These are phyloP conservation scores for Aspergillus ellipticus DNA, from an alignment of 495 filamentous ascomycete genomes.

Conservation along the genomic window DNA sequence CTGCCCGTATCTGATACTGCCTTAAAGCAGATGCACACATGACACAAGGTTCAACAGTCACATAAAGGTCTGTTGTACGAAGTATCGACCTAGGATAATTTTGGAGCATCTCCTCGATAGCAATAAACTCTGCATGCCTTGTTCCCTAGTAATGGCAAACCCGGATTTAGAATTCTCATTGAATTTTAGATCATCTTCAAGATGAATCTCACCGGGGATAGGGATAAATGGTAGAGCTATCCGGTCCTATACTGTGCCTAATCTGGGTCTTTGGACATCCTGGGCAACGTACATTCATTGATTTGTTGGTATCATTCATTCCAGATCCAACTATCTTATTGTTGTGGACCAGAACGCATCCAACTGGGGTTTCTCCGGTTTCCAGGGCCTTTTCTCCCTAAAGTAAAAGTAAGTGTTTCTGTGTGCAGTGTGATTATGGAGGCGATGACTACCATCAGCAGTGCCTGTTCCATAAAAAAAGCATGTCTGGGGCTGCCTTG, in stretches of 20 bases:
- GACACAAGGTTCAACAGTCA: conserved; percentile 95
- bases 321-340: conserved; percentile 73
- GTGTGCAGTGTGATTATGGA: neutral
- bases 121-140: conserved; percentile 90
- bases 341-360: conserved; percentile 83
- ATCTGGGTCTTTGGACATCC: neutral
- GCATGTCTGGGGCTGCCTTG: conserved; percentile 39
- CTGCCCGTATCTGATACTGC: conserved; percentile 74
- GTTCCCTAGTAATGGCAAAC: conserved; percentile 60
- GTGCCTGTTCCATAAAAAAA: conserved; percentile 66
- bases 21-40: conserved; percentile 95
- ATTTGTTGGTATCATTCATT: conserved; percentile 95
- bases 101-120: conserved; percentile 60
- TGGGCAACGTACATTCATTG: conserved; percentile 56
- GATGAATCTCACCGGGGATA: neutral
- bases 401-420: conserved; percentile 9
- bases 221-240: neutral
- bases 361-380: conserved; percentile 88
- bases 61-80: conserved; percentile 75
- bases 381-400: conserved; percentile 77
- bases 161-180: neutral
- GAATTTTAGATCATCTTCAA: neutral
- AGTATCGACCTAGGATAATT: conserved; percentile 58
- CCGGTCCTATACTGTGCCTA: neutral
- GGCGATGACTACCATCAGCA: conserved; percentile 55